Percentiles rank a stretch among this genome's conserved stretches.
Evolutionary conservation across 768 basidiomycete genomes (phyloP).

Genomic region (Leccinum sublutescens): DNA sequence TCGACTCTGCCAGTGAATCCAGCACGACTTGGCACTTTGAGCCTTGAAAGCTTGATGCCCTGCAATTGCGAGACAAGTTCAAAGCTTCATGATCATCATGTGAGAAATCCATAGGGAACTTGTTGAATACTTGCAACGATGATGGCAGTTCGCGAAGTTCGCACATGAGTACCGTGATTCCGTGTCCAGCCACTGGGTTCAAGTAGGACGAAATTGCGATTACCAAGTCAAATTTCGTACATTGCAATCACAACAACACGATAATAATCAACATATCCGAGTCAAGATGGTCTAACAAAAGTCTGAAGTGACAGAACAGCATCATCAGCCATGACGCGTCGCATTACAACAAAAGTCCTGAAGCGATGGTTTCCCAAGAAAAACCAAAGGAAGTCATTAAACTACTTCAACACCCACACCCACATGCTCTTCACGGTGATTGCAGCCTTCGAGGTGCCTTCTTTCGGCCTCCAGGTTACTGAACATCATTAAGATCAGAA

Average conservation of each 20-base stretch:
- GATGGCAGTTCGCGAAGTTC: not conserved
- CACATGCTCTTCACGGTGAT: not conserved
- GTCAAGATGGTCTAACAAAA: not conserved
- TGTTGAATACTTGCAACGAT: no score
- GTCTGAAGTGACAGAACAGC: not conserved
- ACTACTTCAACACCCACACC: conserved; percentile 5
- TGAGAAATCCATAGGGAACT: not conserved
- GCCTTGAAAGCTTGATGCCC: no score
- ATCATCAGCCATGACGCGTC: not conserved
- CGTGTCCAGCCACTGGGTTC: not conserved
- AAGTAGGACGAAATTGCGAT: not conserved
- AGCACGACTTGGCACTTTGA: no score
- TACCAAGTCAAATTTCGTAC: not conserved
- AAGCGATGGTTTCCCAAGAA: not conserved
- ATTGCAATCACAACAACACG: not conserved
- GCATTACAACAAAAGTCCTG: not conserved
- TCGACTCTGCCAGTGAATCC: no score
- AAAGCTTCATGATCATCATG: not conserved
- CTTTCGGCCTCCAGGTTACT: conserved; percentile 15
- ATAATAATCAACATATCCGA: not conserved
- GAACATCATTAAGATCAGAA: not conserved
- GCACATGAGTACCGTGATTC: not conserved
- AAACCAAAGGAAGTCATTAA: not conserved
- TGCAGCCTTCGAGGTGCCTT: conserved; percentile 17
- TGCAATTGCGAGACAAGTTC: no score